phyloP scores from a whole-genome alignment of 352 stramenopile genomes.

The Albugo laibachii region DNA sequence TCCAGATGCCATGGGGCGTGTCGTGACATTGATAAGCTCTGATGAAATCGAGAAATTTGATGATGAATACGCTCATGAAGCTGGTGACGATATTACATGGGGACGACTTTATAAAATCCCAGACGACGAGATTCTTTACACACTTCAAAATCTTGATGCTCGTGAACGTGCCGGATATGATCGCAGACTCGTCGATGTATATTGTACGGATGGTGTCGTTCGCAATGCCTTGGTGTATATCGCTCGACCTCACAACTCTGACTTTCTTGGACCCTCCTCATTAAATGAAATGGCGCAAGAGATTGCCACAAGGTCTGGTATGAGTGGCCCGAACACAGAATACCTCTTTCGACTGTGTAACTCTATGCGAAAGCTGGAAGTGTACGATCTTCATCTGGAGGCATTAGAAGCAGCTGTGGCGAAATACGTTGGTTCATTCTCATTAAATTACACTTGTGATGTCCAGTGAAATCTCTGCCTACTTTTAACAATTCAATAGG shows the following conservation, averaged over 20 bases:
- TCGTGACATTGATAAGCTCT: conserved; percentile 71
- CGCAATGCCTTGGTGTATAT: conserved; percentile 70
- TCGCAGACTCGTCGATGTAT: conserved; percentile 47
- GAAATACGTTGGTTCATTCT: conserved; percentile 26
- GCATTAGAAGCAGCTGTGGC: conserved; percentile 45
- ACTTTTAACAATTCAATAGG: no score
- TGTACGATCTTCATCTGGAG: conserved; percentile 52
- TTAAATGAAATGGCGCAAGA: conserved; percentile 60
- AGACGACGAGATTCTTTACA: conserved; percentile 49
- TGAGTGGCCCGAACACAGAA: conserved; percentile 66
- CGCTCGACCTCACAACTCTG: conserved; percentile 55
- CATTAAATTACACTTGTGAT: conserved; percentile 16
- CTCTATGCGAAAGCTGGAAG: conserved; percentile 51
- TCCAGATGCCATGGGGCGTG: conserved; percentile 45
- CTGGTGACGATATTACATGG: conserved; percentile 52
- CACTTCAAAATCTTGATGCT: conserved; percentile 63
- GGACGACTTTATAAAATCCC: conserved; percentile 75
- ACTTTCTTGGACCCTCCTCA: conserved; percentile 55
- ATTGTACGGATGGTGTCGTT: conserved; percentile 43
- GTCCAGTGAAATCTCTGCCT: conserved; percentile 16
- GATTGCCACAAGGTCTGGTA: conserved; percentile 45
- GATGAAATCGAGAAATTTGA: conserved; percentile 55
- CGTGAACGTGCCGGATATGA: conserved; percentile 74
- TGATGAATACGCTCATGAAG: conserved; percentile 44
- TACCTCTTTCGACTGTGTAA: conserved; percentile 70